Conservation (phyloP, 2,329 filamentous ascomycete genomes). For the Fusarium buxicola region DNA sequence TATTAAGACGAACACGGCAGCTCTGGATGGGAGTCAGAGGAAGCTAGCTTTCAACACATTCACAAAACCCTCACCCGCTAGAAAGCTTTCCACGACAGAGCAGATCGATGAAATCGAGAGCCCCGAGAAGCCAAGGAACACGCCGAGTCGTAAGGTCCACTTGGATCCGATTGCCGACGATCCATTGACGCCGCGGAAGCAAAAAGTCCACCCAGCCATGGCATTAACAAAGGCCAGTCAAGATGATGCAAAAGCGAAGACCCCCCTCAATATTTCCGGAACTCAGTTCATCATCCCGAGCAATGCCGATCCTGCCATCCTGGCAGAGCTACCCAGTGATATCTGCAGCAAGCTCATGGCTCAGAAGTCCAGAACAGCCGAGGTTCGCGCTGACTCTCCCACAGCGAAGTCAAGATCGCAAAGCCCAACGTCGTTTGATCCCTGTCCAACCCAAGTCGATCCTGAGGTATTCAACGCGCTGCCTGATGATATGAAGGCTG, state of each 20-base stretch:
- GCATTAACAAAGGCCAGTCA: constrained; percentile 62
- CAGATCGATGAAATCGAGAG: constrained; percentile 63
- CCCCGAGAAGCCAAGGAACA: constrained; percentile 49
- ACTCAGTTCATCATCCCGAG: constrained; percentile 93
- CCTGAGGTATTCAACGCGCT: constrained; percentile 84
- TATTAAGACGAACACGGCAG: constrained; percentile 69
- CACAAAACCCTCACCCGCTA: constrained; percentile 53
- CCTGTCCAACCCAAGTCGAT: constrained; percentile 83
- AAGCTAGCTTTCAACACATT: constrained; percentile 77
- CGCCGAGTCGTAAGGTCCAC: constrained; percentile 47
- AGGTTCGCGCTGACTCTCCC: constrained; percentile 44
- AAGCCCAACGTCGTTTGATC: constrained; percentile 53
- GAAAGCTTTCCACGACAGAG: constrained; percentile 56
- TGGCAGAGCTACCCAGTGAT: constrained; percentile 85
- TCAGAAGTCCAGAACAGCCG: constrained; percentile 57
- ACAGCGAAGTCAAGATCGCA: constrained; percentile 51
- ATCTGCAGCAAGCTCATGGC: constrained; percentile 81
- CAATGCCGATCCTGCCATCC: constrained; percentile 82
- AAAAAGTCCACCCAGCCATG: constrained; percentile 65
- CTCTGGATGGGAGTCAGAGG: constrained; percentile 79
- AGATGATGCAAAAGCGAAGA: constrained; percentile 67
- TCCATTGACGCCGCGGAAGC: constrained; percentile 64
- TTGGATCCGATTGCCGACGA: constrained; percentile 68
- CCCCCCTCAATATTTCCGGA: constrained; percentile 80
- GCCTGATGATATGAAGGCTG: constrained; percentile 86